A percentile compares a stretch with the other conserved stretches of the same genome.
Evolutionary conservation across 768 basidiomycete species (phyloP).

Genomic region (Kwoniella dendrophila): DNA sequence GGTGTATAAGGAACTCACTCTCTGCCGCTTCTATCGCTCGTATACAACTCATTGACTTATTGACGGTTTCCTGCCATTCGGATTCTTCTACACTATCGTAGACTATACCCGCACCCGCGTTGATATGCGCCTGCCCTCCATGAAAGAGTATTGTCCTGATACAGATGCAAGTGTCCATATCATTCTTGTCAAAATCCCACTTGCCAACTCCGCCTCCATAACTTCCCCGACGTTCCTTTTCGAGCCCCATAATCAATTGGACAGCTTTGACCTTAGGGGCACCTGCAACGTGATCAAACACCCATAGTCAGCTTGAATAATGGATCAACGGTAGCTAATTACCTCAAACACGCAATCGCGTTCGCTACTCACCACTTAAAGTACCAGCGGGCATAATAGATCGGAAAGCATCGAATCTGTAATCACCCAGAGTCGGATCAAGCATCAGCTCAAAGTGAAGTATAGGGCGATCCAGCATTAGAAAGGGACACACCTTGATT

Average conservation of each 20-base stretch:
- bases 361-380: background rate
- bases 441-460: background rate
- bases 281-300: slow-evolving; percentile 68
- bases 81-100: slow-evolving; percentile 96
- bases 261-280: slow-evolving; percentile 99
- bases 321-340: too few species aligned
- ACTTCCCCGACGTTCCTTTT: slow-evolving; percentile 85
- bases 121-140: slow-evolving; percentile 79
- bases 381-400: slow-evolving; percentile 99
- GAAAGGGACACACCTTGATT: slow-evolving; percentile 67
- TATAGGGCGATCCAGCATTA: background rate
- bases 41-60: slow-evolving; percentile 87
- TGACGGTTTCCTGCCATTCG: slow-evolving; percentile 93
- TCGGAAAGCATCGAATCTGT: slow-evolving; percentile 94
- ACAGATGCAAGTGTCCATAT: slow-evolving; percentile 98
- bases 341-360: too few species aligned
- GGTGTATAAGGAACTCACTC: slow-evolving; percentile 61
- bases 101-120: slow-evolving; percentile 67
- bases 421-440: background rate
- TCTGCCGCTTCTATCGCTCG: slow-evolving; percentile 84
- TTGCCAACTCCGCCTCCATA: slow-evolving; percentile 98
- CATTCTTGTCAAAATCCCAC: slow-evolving; percentile 85
- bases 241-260: slow-evolving; percentile 82
- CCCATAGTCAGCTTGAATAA: background rate
- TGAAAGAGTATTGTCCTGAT: slow-evolving; percentile 98